Percentiles rank a stretch among this genome's conserved stretches.
Evolutionary conservation across 2,329 filamentous ascomycete species (phyloP).

Genomic region (Calonectria ilicicola): DNA sequence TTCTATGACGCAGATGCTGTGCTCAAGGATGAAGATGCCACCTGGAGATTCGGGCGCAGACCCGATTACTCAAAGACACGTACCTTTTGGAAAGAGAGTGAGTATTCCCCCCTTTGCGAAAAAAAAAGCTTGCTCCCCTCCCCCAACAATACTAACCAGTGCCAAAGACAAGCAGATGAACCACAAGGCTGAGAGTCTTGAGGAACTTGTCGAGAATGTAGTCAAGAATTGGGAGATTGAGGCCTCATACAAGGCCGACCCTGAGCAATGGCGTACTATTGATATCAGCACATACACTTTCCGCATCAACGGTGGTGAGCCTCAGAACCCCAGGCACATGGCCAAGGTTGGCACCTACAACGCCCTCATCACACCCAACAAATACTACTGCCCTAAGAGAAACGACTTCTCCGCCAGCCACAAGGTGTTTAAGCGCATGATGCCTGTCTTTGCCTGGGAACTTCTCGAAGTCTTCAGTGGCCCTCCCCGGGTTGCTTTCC

Average conservation of each 20-base stretch:
- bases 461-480: constrained; percentile 76
- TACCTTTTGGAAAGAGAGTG: constrained; percentile 69
- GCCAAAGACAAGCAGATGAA: constrained; percentile 65
- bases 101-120: constrained; percentile 35
- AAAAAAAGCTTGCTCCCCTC: not conserved
- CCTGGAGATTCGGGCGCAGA: constrained; percentile 21
- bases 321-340: constrained; percentile 72
- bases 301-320: constrained; percentile 70
- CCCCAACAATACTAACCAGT: not conserved
- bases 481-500: constrained; percentile 71
- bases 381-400: constrained; percentile 72
- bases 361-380: constrained; percentile 72
- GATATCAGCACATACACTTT: constrained; percentile 71
- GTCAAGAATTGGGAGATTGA: constrained; percentile 82
- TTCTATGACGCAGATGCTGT: constrained; percentile 18
- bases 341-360: constrained; percentile 77
- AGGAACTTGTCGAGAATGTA: constrained; percentile 74
- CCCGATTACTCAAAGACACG: constrained; percentile 76
- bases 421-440: constrained; percentile 80
- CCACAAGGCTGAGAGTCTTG: constrained; percentile 68
- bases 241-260: constrained; percentile 73
- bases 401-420: constrained; percentile 74
- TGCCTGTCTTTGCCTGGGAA: constrained; percentile 80
- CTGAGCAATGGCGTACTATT: constrained; percentile 75
- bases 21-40: constrained; percentile 10